Base-by-base conservation (phyloP, 805 yeast genomes). In the Lachancea kluyveri region DNA sequence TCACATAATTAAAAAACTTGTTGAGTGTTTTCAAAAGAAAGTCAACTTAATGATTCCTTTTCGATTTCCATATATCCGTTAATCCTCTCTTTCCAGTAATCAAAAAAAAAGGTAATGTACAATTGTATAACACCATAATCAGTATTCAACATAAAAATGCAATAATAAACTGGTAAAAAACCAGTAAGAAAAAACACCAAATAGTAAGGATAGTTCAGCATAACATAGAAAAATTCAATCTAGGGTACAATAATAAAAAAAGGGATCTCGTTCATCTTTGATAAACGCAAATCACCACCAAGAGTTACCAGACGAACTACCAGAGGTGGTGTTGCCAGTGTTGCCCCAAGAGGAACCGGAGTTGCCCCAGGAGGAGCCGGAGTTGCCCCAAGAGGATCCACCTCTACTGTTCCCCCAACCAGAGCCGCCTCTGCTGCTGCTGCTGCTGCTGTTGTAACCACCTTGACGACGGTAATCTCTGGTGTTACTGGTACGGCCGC, bases 401-500 rank as follows among this genome's bases (percentile, higher is more conserved):
- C 59, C 54, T 33, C 61, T 52, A 37, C 38, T 36, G 28, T 46
- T 41, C 31, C 40, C 42, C 32, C 57, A 53, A 43, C 62, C 51
- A 37, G 62, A 60, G 36, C 45, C 41, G 15, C 60, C 57, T 39
- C 59, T 56, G 33, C 59, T 53, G 40, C 60, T 53, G 29, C 59
- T 55, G 25, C 32, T 33, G 13, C 35, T 26, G 26, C 39, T 34
- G 16, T 41, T 38, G 29, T 28, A 28, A 31, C 35, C 45, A 21
- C 26, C 52, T 39, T 57, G 59, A 42, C 68, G 68, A 60, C 78
- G 71, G 68, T 59, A 68, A 54, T 73, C 78, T 46, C 75, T 68
- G 43, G 58, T 62, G 40, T 57, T 59, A 40, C 43, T 50, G 43
- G 51, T 41, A 41, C 68, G 62, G 43, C 62, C 55, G 36, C 68